Evolutionary conservation across 1,139 yeast species (phyloP).

Genomic region (Suhomyces wounanorum): DNA sequence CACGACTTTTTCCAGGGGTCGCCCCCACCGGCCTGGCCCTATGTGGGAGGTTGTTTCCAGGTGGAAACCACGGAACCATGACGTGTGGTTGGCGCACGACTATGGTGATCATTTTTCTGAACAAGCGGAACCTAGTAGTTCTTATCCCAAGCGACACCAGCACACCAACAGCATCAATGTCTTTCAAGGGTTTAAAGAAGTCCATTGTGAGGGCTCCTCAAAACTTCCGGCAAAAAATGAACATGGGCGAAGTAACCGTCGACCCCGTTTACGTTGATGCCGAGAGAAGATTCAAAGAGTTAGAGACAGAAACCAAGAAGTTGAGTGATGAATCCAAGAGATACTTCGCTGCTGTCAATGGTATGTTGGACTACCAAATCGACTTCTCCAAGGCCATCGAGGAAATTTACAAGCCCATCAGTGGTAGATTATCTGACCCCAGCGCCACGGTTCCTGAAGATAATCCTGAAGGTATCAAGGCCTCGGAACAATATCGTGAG

Average conservation of each 20-base stretch:
- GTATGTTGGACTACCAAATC: slow-evolving; percentile 89
- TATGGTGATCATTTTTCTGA: not conserved
- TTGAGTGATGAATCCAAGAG: slow-evolving; percentile 87
- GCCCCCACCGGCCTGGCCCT: too few relatives aligned
- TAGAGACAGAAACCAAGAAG: slow-evolving; percentile 86
- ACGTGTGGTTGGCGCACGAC: not conserved
- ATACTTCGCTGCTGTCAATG: slow-evolving; percentile 87
- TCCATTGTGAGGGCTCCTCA: slow-evolving; percentile 87
- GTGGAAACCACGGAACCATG: not conserved
- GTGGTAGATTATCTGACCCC: slow-evolving; percentile 90
- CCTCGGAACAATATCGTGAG: slow-evolving; percentile 87
- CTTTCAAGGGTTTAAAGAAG: slow-evolving; percentile 92
- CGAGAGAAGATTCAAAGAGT: slow-evolving; percentile 90
- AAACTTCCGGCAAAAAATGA: slow-evolving; percentile 71
- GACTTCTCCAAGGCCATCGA: slow-evolving; percentile 93
- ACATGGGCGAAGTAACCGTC: slow-evolving; percentile 80
- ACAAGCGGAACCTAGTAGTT: not conserved
- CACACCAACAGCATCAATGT: slow-evolving; percentile 49
- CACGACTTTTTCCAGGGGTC: too few relatives aligned
- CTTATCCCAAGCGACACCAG: not conserved
- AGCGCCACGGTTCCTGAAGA: slow-evolving; percentile 84
- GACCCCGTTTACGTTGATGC: slow-evolving; percentile 95
- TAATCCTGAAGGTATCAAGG: slow-evolving; percentile 93
- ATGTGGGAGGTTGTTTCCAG: not conserved
- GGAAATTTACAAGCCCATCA: slow-evolving; percentile 93